Evolutionary conservation across 257 asterid genomes (phyloP).

Genomic region (Przewalskia tangutica): DNA sequence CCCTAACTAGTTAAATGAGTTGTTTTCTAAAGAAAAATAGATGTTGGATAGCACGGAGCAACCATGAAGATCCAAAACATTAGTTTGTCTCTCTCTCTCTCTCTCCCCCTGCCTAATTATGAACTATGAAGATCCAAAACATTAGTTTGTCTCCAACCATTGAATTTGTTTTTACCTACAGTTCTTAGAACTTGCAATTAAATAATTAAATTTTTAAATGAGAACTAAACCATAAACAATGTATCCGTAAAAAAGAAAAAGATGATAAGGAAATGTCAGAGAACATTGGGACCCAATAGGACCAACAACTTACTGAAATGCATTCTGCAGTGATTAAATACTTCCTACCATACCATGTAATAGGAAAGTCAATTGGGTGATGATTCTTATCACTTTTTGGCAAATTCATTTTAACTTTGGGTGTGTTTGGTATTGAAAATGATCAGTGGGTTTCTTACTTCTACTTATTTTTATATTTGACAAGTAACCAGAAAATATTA

Average conservation of each 20-base stretch:
- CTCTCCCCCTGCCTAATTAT: neutral
- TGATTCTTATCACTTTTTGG: neutral
- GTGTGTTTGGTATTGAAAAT: too few species aligned
- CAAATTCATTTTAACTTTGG: too few species aligned
- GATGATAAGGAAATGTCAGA: neutral
- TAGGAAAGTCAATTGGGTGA: neutral
- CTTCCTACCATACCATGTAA: neutral
- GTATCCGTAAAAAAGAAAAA: neutral
- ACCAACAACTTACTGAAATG: neutral
- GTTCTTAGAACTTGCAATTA: neutral
- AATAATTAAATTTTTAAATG: neutral
- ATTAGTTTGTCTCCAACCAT: neutral
- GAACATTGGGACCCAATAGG: neutral
- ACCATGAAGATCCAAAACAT: neutral
- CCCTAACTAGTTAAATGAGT: too few species aligned
- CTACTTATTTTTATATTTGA: too few species aligned
- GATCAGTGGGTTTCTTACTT: too few species aligned
- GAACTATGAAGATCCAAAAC: neutral
- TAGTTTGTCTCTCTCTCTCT: neutral
- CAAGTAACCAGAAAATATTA: too few species aligned
- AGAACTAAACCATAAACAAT: neutral
- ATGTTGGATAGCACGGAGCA: too few species aligned
- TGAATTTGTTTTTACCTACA: too few species aligned
- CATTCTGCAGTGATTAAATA: neutral
- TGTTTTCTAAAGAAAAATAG: too few species aligned